Conservation (phyloP, 1,284 basidiomycete genomes). For the Ustilago shanxiensis region DNA sequence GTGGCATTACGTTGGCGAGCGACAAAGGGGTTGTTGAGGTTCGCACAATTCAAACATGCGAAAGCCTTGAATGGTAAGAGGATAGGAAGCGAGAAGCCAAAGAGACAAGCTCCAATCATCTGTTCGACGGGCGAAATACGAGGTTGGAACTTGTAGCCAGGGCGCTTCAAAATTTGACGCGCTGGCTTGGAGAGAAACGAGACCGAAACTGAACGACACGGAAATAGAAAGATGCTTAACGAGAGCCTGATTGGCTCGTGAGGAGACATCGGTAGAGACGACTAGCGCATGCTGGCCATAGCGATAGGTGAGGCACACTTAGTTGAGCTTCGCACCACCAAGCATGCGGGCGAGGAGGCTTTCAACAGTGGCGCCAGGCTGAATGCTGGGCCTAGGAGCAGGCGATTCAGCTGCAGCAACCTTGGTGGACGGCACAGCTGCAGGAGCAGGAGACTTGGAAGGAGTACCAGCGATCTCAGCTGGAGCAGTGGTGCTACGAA, state of each 20-base stretch:
- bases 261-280: not conserved
- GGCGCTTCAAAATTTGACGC: constrained; percentile 60
- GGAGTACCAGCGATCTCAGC: constrained; percentile 40
- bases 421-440: constrained; percentile 14
- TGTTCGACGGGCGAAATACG: not conserved
- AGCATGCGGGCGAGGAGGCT: constrained; percentile 60
- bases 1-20: constrained; percentile 12
- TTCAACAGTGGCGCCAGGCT: constrained; percentile 55
- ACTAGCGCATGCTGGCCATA: not conserved
- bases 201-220: not conserved
- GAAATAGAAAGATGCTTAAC: not conserved
- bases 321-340: constrained; percentile 39
- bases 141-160: constrained; percentile 33
- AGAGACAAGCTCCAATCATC: constrained; percentile 15
- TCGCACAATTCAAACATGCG: not conserved
- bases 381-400: constrained; percentile 29
- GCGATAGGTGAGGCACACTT: not conserved
- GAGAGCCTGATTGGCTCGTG: not conserved
- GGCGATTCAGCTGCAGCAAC: constrained; percentile 32
- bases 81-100: constrained; percentile 7
- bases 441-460: constrained; percentile 31
- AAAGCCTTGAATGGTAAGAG: not conserved
- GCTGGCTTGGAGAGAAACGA: constrained; percentile 24
- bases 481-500: constrained; percentile 52
- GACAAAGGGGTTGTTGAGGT: not conserved